phyloP scores from a whole-genome alignment of 169 alveolate genomes.

The Plasmodium vivax region DNA sequence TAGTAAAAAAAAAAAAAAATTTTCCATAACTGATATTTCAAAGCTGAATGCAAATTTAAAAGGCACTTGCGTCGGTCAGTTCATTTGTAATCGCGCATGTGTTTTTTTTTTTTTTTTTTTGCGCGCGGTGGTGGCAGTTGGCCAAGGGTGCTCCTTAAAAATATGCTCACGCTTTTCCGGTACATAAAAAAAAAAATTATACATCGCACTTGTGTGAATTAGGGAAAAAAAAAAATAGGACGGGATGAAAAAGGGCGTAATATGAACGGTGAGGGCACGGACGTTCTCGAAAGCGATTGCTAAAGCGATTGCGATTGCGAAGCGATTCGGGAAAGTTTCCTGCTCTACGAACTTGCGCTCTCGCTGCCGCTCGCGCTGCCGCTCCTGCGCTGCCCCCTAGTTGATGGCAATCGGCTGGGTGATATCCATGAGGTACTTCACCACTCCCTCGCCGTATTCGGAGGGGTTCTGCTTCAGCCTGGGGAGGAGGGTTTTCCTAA shows the following conservation, averaged over 20 bases:
- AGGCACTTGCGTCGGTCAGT: neutral
- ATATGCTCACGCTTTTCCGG: neutral
- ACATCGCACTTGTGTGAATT: neutral
- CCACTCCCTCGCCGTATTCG: slow-evolving; percentile 47
- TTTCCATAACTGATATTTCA: neutral
- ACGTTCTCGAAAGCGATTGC: neutral
- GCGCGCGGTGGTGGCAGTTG: neutral
- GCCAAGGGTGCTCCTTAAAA: neutral
- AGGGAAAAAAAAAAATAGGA: neutral
- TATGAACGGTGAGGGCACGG: neutral
- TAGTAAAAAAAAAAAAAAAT: neutral
- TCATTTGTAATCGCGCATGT: neutral
- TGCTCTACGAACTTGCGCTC: neutral
- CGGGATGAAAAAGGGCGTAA: neutral
- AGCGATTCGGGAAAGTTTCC: neutral
- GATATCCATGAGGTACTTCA: slow-evolving; percentile 36
- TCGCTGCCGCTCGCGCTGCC: neutral
- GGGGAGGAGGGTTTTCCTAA: slow-evolving; percentile 62
- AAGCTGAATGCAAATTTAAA: neutral
- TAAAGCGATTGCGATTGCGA: no score
- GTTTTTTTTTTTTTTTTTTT: neutral
- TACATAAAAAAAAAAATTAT: neutral
- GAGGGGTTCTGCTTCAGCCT: slow-evolving; percentile 26
- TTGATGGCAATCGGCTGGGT: slow-evolving; percentile 52
- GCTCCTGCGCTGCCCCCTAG: neutral